phyloP scores from a whole-genome alignment of 2,329 filamentous ascomycete genomes.

The Calonectria pseudoturangicola region DNA sequence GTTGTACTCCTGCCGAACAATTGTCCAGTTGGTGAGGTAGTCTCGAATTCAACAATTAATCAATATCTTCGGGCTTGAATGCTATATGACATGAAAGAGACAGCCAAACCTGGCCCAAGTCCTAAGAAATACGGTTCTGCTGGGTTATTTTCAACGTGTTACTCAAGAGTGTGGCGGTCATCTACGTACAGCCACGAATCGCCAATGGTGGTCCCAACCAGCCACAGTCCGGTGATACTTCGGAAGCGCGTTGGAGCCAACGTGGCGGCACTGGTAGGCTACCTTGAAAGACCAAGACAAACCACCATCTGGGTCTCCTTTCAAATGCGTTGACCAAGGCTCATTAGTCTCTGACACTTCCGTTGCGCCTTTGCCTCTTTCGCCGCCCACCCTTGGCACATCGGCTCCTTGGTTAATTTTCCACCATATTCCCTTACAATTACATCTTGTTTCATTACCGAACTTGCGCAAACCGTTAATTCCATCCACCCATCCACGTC shows the following conservation, averaged over 20 bases:
- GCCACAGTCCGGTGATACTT: slow-evolving; percentile 38
- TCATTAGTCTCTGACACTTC: slow-evolving; percentile 53
- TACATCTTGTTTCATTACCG: slow-evolving; percentile 18
- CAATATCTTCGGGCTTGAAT: no score
- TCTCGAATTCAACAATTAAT: no score
- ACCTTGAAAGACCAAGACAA: slow-evolving; percentile 44
- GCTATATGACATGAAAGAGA: no score
- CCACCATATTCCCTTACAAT: slow-evolving; percentile 16
- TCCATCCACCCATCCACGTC: background rate
- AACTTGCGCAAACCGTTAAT: slow-evolving; percentile 34
- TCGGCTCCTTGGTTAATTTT: slow-evolving; percentile 31
- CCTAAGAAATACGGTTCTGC: no score
- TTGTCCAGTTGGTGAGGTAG: no score
- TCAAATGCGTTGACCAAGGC: slow-evolving; percentile 50
- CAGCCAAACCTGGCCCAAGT: no score
- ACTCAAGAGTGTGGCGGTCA: slow-evolving; percentile 32
- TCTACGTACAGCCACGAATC: slow-evolving; percentile 22
- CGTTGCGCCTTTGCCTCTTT: slow-evolving; percentile 45
- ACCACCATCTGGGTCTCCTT: slow-evolving; percentile 51
- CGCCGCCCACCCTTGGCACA: slow-evolving; percentile 27
- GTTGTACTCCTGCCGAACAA: no score
- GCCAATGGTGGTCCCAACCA: background rate
- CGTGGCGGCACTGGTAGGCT: slow-evolving; percentile 47
- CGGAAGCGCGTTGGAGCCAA: slow-evolving; percentile 43
- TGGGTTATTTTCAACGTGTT: no score